A percentile compares a stretch with the other conserved stretches of the same genome.
These are phyloP conservation scores for Coemansia sp. DNA, from an alignment of 192 early-diverging fungal genomes.

Conservation along the genomic window DNA sequence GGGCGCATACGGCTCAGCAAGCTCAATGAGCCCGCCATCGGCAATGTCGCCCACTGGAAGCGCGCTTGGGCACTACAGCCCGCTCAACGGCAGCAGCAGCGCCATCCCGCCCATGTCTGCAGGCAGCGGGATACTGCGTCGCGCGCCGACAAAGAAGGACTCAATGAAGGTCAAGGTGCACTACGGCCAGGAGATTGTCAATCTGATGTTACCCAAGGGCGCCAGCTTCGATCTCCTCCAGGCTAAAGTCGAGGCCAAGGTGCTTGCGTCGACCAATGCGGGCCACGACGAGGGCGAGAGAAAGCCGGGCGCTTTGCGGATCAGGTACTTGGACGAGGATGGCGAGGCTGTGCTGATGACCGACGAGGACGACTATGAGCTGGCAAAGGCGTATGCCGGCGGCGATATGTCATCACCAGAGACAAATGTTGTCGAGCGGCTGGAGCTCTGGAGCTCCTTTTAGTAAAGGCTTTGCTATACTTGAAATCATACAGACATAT, in stretches of 20 bases:
- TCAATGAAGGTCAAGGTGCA: conserved; percentile 58
- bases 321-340: conserved; percentile 89
- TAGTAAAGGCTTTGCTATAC: not conserved
- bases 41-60: conserved; percentile 23
- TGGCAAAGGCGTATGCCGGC: conserved; percentile 63
- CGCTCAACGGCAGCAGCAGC: conserved; percentile 12
- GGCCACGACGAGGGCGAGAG: conserved; percentile 10
- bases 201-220: conserved; percentile 46
- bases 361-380: conserved; percentile 87
- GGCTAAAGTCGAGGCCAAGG: conserved; percentile 37
- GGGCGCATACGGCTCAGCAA: conserved; percentile 11
- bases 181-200: conserved; percentile 46
- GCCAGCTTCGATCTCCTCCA: conserved; percentile 44
- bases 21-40: conserved; percentile 34
- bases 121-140: conserved; percentile 26
- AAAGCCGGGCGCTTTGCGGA: conserved; percentile 35
- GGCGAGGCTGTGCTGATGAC: conserved; percentile 83
- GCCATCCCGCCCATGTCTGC: conserved; percentile 5
- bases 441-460: conserved; percentile 62
- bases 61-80: conserved; percentile 22
- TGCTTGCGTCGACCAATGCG: conserved; percentile 14
- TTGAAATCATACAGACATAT: too few species aligned
- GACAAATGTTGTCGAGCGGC: conserved; percentile 57
- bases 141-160: conserved; percentile 52
- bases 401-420: conserved; percentile 55